phyloP scores from a whole-genome alignment of 2,329 filamentous ascomycete species.

The Ilyonectria mors-panacis region DNA sequence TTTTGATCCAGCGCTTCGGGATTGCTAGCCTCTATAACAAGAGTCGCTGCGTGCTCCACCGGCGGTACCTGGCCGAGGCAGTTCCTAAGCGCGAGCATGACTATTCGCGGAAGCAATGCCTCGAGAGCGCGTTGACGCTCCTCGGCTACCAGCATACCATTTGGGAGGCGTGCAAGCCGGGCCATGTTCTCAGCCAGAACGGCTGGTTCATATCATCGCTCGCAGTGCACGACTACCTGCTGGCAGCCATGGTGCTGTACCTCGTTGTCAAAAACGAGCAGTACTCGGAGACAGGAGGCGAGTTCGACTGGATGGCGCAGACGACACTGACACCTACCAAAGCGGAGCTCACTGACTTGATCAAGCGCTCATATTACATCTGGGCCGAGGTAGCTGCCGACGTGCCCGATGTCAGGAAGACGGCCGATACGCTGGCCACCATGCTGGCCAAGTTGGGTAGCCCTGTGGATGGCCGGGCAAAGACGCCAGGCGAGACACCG shows the following conservation, averaged over 20 bases:
- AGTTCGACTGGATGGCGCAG: constrained; percentile 54
- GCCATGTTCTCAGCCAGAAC: constrained; percentile 65
- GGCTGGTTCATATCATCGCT: constrained; percentile 72
- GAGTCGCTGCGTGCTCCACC: constrained; percentile 68
- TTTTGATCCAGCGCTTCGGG: constrained; percentile 68
- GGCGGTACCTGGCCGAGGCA: constrained; percentile 65
- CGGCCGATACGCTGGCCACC: constrained; percentile 60
- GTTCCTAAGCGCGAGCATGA: constrained; percentile 61
- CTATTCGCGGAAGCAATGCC: constrained; percentile 66
- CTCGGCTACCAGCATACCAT: constrained; percentile 64
- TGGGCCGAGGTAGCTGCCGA: constrained; percentile 59
- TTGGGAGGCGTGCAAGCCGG: constrained; percentile 65
- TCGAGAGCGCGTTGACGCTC: constrained; percentile 64
- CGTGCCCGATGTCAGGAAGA: constrained; percentile 61
- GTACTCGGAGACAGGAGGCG: constrained; percentile 55
- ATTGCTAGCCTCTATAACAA: constrained; percentile 69
- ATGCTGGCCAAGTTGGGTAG: constrained; percentile 62
- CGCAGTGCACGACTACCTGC: constrained; percentile 72
- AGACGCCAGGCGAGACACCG: constrained; percentile 7
- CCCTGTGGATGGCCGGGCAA: constrained; percentile 43
- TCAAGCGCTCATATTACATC: constrained; percentile 60
- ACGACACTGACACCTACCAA: constrained; percentile 53
- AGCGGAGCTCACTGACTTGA: constrained; percentile 56
- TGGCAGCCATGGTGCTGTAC: constrained; percentile 74
- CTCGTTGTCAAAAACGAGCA: constrained; percentile 63